Evolutionary conservation across 257 asterid species (phyloP).

Genomic region (Scutellaria minor): DNA sequence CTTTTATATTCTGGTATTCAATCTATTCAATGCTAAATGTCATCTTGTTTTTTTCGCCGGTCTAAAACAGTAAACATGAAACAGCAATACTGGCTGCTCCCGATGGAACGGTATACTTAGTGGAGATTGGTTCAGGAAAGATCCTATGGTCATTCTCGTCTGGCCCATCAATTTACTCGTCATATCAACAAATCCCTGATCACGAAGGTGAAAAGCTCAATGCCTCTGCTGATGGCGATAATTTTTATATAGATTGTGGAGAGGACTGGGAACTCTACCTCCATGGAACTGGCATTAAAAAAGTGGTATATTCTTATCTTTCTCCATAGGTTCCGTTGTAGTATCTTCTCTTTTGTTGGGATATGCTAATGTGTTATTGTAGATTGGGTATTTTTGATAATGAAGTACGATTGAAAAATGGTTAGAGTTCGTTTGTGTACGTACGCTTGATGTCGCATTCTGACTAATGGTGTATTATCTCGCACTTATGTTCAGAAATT

Average conservation of each 20-base stretch:
- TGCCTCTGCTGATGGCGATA: constrained; percentile 50
- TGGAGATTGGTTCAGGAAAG: constrained; percentile 63
- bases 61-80: constrained; percentile 52
- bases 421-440: too few species aligned
- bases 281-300: constrained; percentile 58
- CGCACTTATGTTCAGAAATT: constrained; percentile 9
- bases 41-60: constrained; percentile 31
- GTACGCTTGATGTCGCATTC: neutral
- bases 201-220: constrained; percentile 58
- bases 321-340: neutral
- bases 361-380: too few species aligned
- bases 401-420: too few species aligned
- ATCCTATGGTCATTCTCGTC: constrained; percentile 76
- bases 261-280: constrained; percentile 83
- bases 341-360: too few species aligned
- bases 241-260: constrained; percentile 79
- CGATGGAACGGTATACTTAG: constrained; percentile 75
- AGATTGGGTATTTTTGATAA: too few species aligned
- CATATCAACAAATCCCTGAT: constrained; percentile 59
- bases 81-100: constrained; percentile 81
- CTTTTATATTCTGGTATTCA: constrained; percentile 1
- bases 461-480: neutral
- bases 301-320: constrained; percentile 53
- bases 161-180: constrained; percentile 80
- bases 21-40: constrained; percentile 28